phyloP scores from a whole-genome alignment of 2,329 filamentous ascomycete genomes.

The Ophiosphaerella herpotricha region DNA sequence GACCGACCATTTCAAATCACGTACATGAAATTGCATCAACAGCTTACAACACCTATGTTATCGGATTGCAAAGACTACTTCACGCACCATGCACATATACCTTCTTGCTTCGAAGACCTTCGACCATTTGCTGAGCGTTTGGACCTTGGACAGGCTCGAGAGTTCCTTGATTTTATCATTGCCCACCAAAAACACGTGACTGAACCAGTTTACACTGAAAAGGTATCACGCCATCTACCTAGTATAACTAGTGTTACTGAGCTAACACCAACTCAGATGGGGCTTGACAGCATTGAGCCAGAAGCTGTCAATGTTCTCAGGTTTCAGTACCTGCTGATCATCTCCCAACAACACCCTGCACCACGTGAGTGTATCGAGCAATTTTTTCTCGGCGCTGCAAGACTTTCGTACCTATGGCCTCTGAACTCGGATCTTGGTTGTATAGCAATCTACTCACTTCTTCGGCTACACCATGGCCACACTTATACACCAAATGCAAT shows the following conservation, averaged over 20 bases:
- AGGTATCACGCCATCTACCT: not conserved
- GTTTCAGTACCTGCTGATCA: conserved; percentile 31
- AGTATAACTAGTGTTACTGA: not conserved
- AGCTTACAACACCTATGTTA: conserved; percentile 11
- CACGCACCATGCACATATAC: conserved; percentile 19
- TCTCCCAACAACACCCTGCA: conserved; percentile 17
- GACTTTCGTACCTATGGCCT: not conserved
- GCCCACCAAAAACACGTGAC: conserved; percentile 3
- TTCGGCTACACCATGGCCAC: conserved; percentile 22
- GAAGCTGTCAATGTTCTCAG: conserved; percentile 28
- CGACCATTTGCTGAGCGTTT: conserved; percentile 26
- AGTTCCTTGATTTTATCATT: conserved; percentile 20
- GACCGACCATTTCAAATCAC: conserved; percentile 22
- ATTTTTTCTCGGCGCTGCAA: conserved; percentile 16
- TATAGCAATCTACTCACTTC: conserved; percentile 29
- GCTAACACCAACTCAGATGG: conserved; percentile 4
- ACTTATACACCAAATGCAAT: not conserved
- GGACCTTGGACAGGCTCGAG: conserved; percentile 9
- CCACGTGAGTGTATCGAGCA: conserved; percentile 8
- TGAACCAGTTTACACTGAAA: not conserved
- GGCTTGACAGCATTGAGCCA: conserved; percentile 17
- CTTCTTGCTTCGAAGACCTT: conserved; percentile 37
- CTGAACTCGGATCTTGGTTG: not conserved
- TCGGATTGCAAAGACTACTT: conserved; percentile 30
- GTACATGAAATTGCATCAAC: conserved; percentile 17